These are phyloP conservation scores for Teratosphaeria viscida DNA, from an alignment of 2,329 filamentous ascomycete genomes.

Conservation along the genomic window DNA sequence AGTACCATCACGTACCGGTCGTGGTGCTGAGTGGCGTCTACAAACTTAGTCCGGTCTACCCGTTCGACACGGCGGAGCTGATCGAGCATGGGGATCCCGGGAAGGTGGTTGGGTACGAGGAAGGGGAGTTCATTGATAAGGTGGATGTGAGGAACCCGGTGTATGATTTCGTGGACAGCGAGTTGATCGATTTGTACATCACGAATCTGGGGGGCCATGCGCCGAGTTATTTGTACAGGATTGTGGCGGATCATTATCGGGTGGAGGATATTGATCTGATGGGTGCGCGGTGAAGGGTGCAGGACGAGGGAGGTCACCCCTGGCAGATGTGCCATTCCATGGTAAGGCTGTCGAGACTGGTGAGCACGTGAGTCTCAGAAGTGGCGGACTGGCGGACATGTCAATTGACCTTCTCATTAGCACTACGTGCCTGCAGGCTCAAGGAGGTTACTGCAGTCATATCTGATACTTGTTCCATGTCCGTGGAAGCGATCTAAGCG, in stretches of 20 bases:
- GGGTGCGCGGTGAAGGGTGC: not conserved
- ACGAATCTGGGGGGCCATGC: constrained; percentile 70
- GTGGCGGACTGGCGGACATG: too few relatives aligned
- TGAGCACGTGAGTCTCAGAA: too few relatives aligned
- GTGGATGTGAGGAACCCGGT: constrained; percentile 69
- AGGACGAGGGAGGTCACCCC: too few relatives aligned
- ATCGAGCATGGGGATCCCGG: constrained; percentile 81
- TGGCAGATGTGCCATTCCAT: too few relatives aligned
- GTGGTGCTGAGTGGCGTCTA: constrained; percentile 86
- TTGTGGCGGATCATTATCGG: constrained; percentile 67
- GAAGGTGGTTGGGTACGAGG: constrained; percentile 64
- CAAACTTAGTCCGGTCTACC: constrained; percentile 83
- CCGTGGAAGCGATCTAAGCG: too few relatives aligned
- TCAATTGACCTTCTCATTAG: too few relatives aligned
- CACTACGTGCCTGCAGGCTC: too few relatives aligned
- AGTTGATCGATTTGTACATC: constrained; percentile 69
- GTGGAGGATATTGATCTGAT: constrained; percentile 54
- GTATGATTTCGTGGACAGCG: constrained; percentile 71
- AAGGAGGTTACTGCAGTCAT: too few relatives aligned
- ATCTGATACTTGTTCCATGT: too few relatives aligned
- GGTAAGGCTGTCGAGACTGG: too few relatives aligned
- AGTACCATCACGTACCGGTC: constrained; percentile 70
- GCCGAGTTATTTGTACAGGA: constrained; percentile 60
- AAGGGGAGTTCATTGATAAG: constrained; percentile 67
- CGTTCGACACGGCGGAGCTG: constrained; percentile 63